Evolutionary conservation across 305 asterid species (phyloP).

Genomic region (Rubia tinctorum): DNA sequence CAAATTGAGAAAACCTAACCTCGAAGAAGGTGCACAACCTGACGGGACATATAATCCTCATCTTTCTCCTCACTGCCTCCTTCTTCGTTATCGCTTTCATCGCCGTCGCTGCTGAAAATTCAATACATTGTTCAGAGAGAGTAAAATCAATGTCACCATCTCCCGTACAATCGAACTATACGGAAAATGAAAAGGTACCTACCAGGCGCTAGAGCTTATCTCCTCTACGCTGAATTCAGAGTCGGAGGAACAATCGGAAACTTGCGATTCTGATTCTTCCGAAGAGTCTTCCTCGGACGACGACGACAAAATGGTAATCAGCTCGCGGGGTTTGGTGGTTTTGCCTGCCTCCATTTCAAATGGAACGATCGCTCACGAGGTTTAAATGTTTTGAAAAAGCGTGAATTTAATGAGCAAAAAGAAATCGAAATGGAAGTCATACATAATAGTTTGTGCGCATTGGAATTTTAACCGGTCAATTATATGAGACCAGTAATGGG

Average conservation of each 20-base stretch:
- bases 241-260: conserved; percentile 21
- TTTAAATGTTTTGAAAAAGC: background rate
- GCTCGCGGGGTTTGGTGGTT: conserved; percentile 20
- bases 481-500: too few relatives aligned
- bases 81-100: conserved; percentile 24
- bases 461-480: too few relatives aligned
- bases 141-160: background rate
- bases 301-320: conserved; percentile 34
- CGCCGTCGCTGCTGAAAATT: conserved; percentile 17
- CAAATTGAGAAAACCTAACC: conserved; percentile 29
- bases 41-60: conserved; percentile 29
- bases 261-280: conserved; percentile 36
- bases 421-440: too few relatives aligned
- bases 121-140: background rate
- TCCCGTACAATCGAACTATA: background rate
- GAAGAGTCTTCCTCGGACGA: conserved; percentile 29
- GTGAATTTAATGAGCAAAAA: too few relatives aligned
- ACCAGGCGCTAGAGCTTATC: conserved; percentile 31
- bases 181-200: conserved; percentile 23
- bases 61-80: conserved; percentile 19
- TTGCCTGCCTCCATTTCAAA: conserved; percentile 9
- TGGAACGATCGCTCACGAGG: background rate
- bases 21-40: conserved; percentile 37
- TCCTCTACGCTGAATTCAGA: conserved; percentile 23
- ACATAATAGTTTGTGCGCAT: too few relatives aligned